Base-by-base conservation (phyloP, 176 grass and related monocot species). In the Ensete ventricosum region DNA sequence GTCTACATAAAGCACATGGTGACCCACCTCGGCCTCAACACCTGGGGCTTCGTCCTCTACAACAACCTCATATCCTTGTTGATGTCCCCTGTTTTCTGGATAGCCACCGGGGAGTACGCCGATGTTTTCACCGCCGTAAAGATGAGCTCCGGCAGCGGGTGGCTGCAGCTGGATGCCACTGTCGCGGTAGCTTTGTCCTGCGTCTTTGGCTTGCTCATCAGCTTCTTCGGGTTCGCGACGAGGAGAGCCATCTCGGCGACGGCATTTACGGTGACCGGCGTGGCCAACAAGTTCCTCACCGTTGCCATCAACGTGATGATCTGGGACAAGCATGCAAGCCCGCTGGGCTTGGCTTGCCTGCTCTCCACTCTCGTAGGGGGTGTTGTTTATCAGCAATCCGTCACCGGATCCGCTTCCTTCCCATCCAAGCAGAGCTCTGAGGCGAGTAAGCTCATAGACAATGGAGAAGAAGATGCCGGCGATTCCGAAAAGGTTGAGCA, bases 1-100 rank as follows among this genome's bases (percentile, higher is more conserved):
- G 62, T 64, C 62, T 64, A 64, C 62, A 64, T 64, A 14, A 64
- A 64, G 62, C 62, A 64, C 62, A 64, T 64, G 62, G 57, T 62
- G 12, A 62, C 57, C 57, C 14, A 62, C 57, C 57, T 62, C 57
- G 57, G 57, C 57, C 57, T 62, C 57, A 62, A 62, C 57, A 62
- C 57, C 14, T 62, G 57, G 57, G 57, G 57, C 57, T 62, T 62
- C 57, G 57, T 62, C 57, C 17, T 62, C 12, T 62, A 62, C 57
- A 62, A 62, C 11, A 62, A 62, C 57, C 11, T 62, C 57, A 14
- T 62, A 8, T 62, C 57, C 57, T n/a, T 62, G 13, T n/a, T 9
- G 17, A 62, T 64, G 62, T 20, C 62, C 7, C 62, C 62, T 24
- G 2, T 64, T 6, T 64, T 64, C 62, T 64, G 62, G 62, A 24